These are phyloP conservation scores for Septoria petroselini DNA, from an alignment of 2,329 filamentous ascomycete species.

Conservation along the genomic window DNA sequence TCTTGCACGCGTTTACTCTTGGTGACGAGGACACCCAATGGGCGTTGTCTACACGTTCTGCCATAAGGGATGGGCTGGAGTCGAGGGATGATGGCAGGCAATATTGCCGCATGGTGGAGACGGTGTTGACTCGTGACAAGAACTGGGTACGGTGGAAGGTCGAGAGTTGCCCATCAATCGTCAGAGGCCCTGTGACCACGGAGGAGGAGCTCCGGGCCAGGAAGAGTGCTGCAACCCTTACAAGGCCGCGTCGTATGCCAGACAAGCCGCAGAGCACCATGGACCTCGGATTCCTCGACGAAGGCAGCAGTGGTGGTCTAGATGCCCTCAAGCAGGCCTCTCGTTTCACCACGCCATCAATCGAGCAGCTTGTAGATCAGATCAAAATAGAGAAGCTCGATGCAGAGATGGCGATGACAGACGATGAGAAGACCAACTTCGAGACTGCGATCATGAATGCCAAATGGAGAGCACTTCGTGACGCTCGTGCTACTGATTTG, in stretches of 20 bases:
- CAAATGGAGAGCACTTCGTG: slow-evolving; percentile 81
- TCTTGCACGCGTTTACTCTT: slow-evolving; percentile 74
- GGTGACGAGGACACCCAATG: slow-evolving; percentile 84
- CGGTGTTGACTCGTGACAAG: slow-evolving; percentile 90
- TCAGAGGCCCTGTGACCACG: slow-evolving; percentile 67
- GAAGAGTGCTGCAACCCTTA: slow-evolving; percentile 61
- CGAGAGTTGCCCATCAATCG: slow-evolving; percentile 85
- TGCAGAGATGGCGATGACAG: slow-evolving; percentile 71
- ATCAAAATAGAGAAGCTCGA: slow-evolving; percentile 82
- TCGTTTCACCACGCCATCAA: slow-evolving; percentile 64
- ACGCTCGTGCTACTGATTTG: slow-evolving; percentile 71
- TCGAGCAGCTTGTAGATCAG: slow-evolving; percentile 67
- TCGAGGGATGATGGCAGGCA: slow-evolving; percentile 71
- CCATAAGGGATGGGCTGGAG: slow-evolving; percentile 73
- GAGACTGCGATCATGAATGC: slow-evolving; percentile 79
- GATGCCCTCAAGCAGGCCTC: slow-evolving; percentile 65
- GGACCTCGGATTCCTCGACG: slow-evolving; percentile 73
- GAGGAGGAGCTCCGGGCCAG: slow-evolving; percentile 68
- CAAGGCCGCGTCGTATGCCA: slow-evolving; percentile 68
- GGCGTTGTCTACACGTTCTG: slow-evolving; percentile 72
- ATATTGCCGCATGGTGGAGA: slow-evolving; percentile 95
- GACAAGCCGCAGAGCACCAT: slow-evolving; percentile 68
- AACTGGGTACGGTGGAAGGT: slow-evolving; percentile 99
- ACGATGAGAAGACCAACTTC: slow-evolving; percentile 58
- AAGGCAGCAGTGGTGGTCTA: slow-evolving; percentile 61